Evolutionary conservation across 139 green algal genomes (phyloP).

Genomic region (Picocystis salinarum): DNA sequence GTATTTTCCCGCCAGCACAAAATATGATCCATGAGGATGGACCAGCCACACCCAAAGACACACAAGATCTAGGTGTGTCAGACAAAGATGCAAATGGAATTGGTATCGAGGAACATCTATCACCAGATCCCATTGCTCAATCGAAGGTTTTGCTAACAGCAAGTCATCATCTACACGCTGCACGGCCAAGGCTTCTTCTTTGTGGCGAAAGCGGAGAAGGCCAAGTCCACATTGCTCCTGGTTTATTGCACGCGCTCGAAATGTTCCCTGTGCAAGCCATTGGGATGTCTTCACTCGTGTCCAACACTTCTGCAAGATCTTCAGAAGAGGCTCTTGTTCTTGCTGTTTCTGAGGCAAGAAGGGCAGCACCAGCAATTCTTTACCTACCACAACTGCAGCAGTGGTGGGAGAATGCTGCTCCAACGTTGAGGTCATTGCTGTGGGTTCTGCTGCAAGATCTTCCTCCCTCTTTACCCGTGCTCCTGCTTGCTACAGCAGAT

Average conservation of each 20-base stretch:
- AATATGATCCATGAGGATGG: conserved; percentile 12
- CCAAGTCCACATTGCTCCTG: conserved; percentile 44
- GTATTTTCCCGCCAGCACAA: conserved; percentile 38
- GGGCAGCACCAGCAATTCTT: conserved; percentile 58
- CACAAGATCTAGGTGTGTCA: not conserved
- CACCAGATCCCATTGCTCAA: not conserved
- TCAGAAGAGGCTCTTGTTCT: conserved; percentile 78
- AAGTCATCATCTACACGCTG: not conserved
- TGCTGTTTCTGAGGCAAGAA: conserved; percentile 54
- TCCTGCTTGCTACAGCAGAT: conserved; percentile 67
- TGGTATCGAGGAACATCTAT: not conserved
- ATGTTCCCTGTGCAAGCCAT: conserved; percentile 57
- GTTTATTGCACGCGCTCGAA: conserved; percentile 64
- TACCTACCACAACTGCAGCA: conserved; percentile 63
- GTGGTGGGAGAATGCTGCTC: conserved; percentile 45
- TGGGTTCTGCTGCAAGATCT: conserved; percentile 64
- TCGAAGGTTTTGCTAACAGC: not conserved
- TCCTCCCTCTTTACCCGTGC: conserved; percentile 49
- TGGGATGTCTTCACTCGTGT: conserved; percentile 54
- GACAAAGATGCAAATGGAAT: not conserved
- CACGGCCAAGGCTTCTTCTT: conserved; percentile 26
- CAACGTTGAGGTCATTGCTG: conserved; percentile 47
- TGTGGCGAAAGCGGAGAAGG: conserved; percentile 31
- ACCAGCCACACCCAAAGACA: not conserved
- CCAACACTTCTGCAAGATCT: conserved; percentile 38